Percentiles rank a stretch among this genome's conserved stretches.
Evolutionary conservation across 1,284 basidiomycete genomes (phyloP).

Genomic region (Tetrapyrgos nigripes): DNA sequence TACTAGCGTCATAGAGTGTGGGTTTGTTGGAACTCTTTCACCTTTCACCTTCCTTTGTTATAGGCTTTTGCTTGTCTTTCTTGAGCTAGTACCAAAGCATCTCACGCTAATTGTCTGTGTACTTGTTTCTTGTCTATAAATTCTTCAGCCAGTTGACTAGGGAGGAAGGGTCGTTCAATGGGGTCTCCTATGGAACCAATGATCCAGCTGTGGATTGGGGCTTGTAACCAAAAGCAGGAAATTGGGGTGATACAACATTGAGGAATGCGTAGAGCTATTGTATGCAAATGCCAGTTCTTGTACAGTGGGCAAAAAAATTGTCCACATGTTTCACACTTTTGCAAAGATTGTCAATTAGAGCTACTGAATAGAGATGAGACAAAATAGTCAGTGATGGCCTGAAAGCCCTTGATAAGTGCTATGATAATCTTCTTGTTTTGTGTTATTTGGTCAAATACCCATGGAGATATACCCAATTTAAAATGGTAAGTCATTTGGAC

Average conservation of each 20-base stretch:
- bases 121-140: not conserved
- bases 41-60: constrained; percentile 5
- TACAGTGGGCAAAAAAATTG: too few relatives aligned
- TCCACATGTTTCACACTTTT: too few relatives aligned
- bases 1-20: not conserved
- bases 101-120: not conserved
- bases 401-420: too few relatives aligned
- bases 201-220: not conserved
- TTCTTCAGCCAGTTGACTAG: not conserved
- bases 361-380: too few relatives aligned
- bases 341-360: too few relatives aligned
- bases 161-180: not conserved
- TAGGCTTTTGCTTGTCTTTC: not conserved
- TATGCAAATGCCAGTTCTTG: constrained; percentile 27
- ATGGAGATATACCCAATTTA: too few relatives aligned
- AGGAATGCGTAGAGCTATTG: constrained; percentile 14
- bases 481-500: too few relatives aligned
- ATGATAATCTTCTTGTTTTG: too few relatives aligned
- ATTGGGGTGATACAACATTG: constrained; percentile 7
- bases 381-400: too few relatives aligned
- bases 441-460: too few relatives aligned
- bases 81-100: constrained; percentile 4
- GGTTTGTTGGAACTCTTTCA: not conserved
- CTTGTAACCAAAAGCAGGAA: constrained; percentile 14
- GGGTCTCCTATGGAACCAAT: not conserved